Conservation (phyloP, 2,329 filamentous ascomycete species). For the Arthrobotrys musiformis region DNA sequence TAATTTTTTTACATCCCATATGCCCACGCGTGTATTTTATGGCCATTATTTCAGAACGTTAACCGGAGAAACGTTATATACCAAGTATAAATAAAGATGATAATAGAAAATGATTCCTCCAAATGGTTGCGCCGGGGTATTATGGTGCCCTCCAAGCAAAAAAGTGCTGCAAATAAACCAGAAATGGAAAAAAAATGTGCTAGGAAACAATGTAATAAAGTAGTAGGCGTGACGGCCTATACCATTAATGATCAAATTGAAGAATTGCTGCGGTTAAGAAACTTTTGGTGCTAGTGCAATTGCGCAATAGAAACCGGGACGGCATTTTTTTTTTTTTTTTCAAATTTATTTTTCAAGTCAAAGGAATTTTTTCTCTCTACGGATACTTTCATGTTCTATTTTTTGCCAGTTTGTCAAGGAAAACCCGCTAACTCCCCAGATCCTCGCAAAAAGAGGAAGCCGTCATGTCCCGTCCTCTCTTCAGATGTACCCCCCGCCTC, state of each 20-base stretch:
- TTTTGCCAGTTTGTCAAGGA: no score
- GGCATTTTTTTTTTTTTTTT: not conserved
- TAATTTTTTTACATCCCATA: slow-evolving; percentile 1
- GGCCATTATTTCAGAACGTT: not conserved
- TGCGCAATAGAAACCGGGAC: slow-evolving; percentile 3
- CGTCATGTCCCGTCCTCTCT: not conserved
- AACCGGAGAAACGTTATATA: not conserved
- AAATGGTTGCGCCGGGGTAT: slow-evolving; percentile 52
- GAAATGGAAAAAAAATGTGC: slow-evolving; percentile 3
- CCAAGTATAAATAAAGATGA: not conserved
- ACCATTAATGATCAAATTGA: not conserved
- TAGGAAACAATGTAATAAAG: no score
- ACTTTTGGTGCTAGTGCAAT: not conserved
- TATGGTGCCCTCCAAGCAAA: slow-evolving; percentile 50
- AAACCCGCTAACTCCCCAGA: no score
- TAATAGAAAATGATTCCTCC: slow-evolving; percentile 17
- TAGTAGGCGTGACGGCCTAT: not conserved
- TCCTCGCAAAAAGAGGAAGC: not conserved
- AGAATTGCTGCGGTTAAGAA: not conserved
- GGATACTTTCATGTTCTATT: not conserved
- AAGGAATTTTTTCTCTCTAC: not conserved
- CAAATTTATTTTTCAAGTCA: no score
- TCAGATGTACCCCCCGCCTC: no score
- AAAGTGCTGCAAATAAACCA: slow-evolving; percentile 9
- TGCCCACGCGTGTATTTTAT: not conserved